phyloP scores from a whole-genome alignment of 176 grass and related monocot genomes.

The Oryza brachyantha region DNA sequence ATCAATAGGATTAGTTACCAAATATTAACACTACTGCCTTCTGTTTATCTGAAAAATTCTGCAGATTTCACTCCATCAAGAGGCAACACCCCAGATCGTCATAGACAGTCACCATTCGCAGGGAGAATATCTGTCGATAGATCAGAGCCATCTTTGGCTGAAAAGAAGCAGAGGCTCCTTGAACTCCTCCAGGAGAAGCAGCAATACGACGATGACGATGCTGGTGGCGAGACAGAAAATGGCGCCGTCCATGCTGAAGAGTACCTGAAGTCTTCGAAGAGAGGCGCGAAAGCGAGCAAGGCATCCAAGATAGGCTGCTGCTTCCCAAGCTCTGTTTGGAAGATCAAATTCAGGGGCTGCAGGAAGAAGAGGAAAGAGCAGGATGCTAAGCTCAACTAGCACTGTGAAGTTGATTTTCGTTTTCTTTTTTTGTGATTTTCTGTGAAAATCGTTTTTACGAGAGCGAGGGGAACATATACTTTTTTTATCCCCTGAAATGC shows the following conservation, averaged over 20 bases:
- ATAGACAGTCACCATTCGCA: neutral
- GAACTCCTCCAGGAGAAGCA: constrained; percentile 70
- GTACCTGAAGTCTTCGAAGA: neutral
- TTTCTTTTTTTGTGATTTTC: neutral
- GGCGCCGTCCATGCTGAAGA: constrained; percentile 18
- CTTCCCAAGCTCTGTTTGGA: constrained; percentile 41
- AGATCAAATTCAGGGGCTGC: constrained; percentile 27
- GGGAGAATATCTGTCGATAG: neutral
- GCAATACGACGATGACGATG: constrained; percentile 37
- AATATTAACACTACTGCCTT: neutral
- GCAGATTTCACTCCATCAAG: constrained; percentile 58
- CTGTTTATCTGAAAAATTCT: neutral
- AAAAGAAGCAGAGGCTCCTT: constrained; percentile 49
- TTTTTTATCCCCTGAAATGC: constrained; percentile 6
- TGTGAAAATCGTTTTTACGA: neutral
- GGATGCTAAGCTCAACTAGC: constrained; percentile 21
- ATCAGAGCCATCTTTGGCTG: neutral
- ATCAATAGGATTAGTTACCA: neutral
- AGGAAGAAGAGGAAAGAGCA: constrained; percentile 30
- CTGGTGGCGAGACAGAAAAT: constrained; percentile 15
- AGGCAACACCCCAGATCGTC: constrained; percentile 48
- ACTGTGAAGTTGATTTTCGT: neutral
- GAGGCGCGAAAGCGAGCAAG: constrained; percentile 16
- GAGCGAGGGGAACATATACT: neutral
- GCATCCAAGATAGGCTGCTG: constrained; percentile 43